These are phyloP conservation scores for Periconia macrospinosa DNA, from an alignment of 2,329 filamentous ascomycete genomes.

Conservation along the genomic window DNA sequence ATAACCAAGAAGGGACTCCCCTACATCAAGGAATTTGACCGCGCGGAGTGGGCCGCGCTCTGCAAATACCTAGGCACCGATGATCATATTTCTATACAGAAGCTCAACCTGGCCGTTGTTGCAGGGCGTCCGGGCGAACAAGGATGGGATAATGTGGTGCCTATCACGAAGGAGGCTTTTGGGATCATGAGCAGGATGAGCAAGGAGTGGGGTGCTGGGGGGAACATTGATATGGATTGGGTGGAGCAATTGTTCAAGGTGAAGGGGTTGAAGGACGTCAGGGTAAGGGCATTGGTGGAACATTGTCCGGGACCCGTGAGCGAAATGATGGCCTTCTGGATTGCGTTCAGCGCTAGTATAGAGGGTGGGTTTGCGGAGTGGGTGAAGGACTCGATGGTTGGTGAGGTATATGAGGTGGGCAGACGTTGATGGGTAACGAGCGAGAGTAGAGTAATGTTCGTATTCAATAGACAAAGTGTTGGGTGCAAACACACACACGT, in stretches of 20 bases:
- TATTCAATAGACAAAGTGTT: too few species aligned
- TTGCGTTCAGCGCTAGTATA: constrained; percentile 63
- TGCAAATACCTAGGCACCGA: constrained; percentile 45
- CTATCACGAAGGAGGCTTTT: constrained; percentile 25
- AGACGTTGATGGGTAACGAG: too few species aligned
- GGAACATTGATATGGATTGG: constrained; percentile 55
- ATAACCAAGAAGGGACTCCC: constrained; percentile 60
- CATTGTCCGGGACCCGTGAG: constrained; percentile 57
- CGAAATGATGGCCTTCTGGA: constrained; percentile 59
- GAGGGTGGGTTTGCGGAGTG: constrained; percentile 60
- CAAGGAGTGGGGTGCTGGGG: constrained; percentile 23
- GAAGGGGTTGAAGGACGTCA: constrained; percentile 53
- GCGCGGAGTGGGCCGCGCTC: constrained; percentile 58
- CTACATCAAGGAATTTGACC: constrained; percentile 58
- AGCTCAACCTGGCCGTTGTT: constrained; percentile 54
- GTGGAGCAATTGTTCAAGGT: constrained; percentile 58
- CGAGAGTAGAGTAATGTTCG: too few species aligned
- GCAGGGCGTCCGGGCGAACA: constrained; percentile 52
- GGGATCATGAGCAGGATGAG: constrained; percentile 27
- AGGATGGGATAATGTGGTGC: constrained; percentile 53
- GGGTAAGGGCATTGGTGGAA: constrained; percentile 58
- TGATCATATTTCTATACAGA: constrained; percentile 10
- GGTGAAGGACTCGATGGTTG: constrained; percentile 45
- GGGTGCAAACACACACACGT: too few species aligned
- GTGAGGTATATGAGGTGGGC: neutral